Conservation (phyloP, 345 rosid species). For the Eutrema japonicum region DNA sequence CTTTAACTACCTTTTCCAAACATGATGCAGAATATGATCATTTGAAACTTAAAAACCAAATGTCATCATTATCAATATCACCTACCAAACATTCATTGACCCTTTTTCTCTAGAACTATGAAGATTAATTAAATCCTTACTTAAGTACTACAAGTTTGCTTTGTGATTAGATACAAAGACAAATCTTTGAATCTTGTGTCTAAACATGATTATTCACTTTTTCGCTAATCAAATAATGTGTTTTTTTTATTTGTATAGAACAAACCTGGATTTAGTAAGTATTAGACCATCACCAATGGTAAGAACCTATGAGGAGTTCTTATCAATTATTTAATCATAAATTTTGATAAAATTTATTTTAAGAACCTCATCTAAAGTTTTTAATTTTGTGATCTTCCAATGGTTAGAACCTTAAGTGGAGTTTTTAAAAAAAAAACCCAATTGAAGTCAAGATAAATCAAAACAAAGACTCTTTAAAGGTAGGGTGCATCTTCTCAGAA, state of each 20-base stretch:
- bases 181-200: not conserved
- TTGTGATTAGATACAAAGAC: constrained; percentile 9
- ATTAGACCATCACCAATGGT: too few relatives aligned
- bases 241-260: too few relatives aligned
- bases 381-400: too few relatives aligned
- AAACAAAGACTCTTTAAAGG: too few relatives aligned
- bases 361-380: too few relatives aligned
- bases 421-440: too few relatives aligned
- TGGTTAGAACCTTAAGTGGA: too few relatives aligned
- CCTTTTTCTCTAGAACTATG: not conserved
- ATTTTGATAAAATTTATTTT: too few relatives aligned
- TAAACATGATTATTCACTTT: not conserved
- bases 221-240: not conserved
- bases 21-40: constrained; percentile 30
- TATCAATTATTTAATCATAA: too few relatives aligned
- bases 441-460: too few relatives aligned
- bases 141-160: not conserved
- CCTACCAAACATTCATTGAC: constrained; percentile 24
- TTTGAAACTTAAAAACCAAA: constrained; percentile 32
- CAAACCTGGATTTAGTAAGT: not conserved
- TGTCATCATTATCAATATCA: constrained; percentile 32
- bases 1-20: constrained; percentile 32
- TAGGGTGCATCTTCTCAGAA: too few relatives aligned
- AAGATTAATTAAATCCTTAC: not conserved
- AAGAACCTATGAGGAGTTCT: too few relatives aligned